Conservation (phyloP, 2,329 filamentous ascomycete genomes). For the Chaetoscypha palmicola region DNA sequence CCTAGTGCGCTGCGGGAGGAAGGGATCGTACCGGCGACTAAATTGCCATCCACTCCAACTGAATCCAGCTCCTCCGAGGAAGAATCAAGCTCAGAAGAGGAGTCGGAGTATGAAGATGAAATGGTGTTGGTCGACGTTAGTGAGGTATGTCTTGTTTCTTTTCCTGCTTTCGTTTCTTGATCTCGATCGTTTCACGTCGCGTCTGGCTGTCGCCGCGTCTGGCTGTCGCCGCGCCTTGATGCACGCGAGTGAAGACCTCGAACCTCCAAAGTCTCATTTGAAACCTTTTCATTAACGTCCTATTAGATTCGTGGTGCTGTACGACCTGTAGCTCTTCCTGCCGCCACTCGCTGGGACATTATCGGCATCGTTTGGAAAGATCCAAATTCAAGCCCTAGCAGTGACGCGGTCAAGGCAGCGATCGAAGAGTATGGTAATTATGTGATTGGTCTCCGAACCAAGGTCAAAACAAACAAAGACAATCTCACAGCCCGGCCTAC, state of each 20-base stretch:
- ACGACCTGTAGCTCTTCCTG: slow-evolving; percentile 35
- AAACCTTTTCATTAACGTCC: background rate
- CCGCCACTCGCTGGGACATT: slow-evolving; percentile 46
- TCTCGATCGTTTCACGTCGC: background rate
- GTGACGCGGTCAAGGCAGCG: slow-evolving; percentile 25
- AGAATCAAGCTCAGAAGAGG: slow-evolving; percentile 29
- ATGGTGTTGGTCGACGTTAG: slow-evolving; percentile 25
- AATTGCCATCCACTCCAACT: slow-evolving; percentile 21
- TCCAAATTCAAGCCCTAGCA: slow-evolving; percentile 26
- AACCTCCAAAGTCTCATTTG: no score
- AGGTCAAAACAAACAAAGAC: slow-evolving; percentile 27
- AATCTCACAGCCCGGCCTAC: slow-evolving; percentile 20
- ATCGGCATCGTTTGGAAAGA: slow-evolving; percentile 45
- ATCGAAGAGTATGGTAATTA: slow-evolving; percentile 30
- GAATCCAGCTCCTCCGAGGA: slow-evolving; percentile 30
- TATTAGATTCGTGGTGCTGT: slow-evolving; percentile 24
- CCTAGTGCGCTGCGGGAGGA: slow-evolving; percentile 17
- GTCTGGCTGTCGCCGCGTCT: background rate
- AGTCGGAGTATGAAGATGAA: slow-evolving; percentile 30
- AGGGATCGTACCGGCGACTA: slow-evolving; percentile 11
- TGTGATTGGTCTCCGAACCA: slow-evolving; percentile 25
- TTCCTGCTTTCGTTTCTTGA: background rate
- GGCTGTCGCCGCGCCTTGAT: no score
- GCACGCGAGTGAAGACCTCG: no score
- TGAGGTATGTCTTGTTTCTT: slow-evolving; percentile 22